Evolutionary conservation across 192 early-diverging fungal species (phyloP).

Genomic region (Backusella sp.): DNA sequence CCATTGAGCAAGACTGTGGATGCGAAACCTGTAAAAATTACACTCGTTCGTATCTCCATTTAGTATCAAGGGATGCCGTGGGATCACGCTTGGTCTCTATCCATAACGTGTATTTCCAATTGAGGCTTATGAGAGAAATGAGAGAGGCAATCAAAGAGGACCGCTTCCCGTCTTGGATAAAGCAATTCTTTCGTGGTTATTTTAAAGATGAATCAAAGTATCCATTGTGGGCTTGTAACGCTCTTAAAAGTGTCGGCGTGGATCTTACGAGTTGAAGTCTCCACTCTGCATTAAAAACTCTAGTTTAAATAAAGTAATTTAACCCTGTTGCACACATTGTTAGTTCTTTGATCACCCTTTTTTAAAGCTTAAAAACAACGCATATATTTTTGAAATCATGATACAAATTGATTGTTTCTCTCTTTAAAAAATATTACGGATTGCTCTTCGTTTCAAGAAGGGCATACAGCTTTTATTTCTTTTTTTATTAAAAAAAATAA

Average conservation of each 20-base stretch:
- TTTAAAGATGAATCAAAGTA: slow-evolving; percentile 60
- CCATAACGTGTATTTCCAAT: slow-evolving; percentile 85
- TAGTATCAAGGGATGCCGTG: slow-evolving; percentile 68
- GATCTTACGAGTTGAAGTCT: slow-evolving; percentile 40
- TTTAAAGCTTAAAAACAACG: too few species aligned
- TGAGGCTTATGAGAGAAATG: slow-evolving; percentile 80
- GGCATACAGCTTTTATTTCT: too few species aligned
- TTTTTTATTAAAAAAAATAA: too few species aligned
- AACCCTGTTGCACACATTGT: not conserved
- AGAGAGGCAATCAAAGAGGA: slow-evolving; percentile 68
- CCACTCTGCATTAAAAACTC: not conserved
- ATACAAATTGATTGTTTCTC: too few species aligned
- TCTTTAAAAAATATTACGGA: too few species aligned
- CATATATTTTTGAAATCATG: too few species aligned
- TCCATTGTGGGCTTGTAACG: slow-evolving; percentile 72
- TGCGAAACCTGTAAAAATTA: slow-evolving; percentile 75
- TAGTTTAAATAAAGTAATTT: slow-evolving; percentile 2
- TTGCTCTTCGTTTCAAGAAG: too few species aligned
- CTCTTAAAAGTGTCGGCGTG: slow-evolving; percentile 66
- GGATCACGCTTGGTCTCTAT: slow-evolving; percentile 79
- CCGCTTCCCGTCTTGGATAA: slow-evolving; percentile 66
- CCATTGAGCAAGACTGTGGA: slow-evolving; percentile 75
- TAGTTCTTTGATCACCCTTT: too few species aligned
- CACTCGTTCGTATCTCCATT: slow-evolving; percentile 72
- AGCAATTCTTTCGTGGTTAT: slow-evolving; percentile 64